Evolutionary conservation across 345 rosid genomes (phyloP).

Genomic region (Trapa bicornis): DNA sequence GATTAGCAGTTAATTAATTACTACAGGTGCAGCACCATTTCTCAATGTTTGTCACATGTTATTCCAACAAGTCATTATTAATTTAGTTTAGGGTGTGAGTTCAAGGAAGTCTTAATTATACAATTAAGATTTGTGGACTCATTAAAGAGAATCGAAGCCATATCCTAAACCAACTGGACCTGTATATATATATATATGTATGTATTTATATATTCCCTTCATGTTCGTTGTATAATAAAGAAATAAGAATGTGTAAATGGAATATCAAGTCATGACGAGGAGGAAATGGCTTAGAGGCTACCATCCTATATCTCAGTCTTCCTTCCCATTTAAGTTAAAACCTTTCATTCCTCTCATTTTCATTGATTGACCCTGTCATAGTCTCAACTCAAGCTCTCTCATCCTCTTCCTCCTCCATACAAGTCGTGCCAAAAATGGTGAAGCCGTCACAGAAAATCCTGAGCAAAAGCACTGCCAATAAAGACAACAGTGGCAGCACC

Average conservation of each 20-base stretch:
- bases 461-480: slow-evolving; percentile 5
- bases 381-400: not conserved
- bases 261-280: not conserved
- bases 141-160: no score
- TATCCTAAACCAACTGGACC: no score
- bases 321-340: slow-evolving; percentile 12
- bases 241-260: not conserved
- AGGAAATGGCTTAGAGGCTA: slow-evolving; percentile 16
- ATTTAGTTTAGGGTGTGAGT: no score
- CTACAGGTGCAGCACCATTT: no score
- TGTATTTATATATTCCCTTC: no score
- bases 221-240: not conserved
- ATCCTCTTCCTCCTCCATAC: slow-evolving; percentile 13
- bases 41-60: no score
- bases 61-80: no score
- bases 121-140: no score
- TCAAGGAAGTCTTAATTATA: no score
- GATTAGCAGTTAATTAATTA: no score
- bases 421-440: slow-evolving; percentile 19
- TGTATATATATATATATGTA: no score
- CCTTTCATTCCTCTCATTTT: slow-evolving; percentile 1
- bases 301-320: slow-evolving; percentile 16
- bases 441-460: slow-evolving; percentile 24
- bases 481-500: slow-evolving; percentile 4
- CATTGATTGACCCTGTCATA: not conserved